A percentile compares a stretch with the other conserved stretches of the same genome.
phyloP scores from a whole-genome alignment of 495 filamentous ascomycete species.

The Lichina pygmaea region DNA sequence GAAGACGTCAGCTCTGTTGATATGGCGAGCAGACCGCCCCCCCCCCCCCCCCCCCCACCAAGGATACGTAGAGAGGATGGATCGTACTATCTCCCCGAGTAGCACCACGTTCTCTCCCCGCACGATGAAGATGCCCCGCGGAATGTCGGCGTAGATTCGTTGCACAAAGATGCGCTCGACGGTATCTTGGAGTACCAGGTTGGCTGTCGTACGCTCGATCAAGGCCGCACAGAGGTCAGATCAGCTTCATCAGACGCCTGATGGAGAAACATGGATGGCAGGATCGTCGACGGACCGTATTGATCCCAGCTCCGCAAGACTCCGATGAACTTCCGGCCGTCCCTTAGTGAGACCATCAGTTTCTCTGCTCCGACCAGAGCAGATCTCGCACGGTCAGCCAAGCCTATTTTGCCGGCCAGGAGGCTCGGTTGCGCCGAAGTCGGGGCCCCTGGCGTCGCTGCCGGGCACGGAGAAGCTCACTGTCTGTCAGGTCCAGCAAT shows the following conservation, averaged over 20 bases:
- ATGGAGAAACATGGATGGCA: neutral
- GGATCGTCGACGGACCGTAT: slow-evolving; percentile 36
- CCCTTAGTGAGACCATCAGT: slow-evolving; percentile 63
- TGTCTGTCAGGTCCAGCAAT: slow-evolving; percentile 84
- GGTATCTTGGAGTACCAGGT: slow-evolving; percentile 79
- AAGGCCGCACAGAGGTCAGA: neutral
- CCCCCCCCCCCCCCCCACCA: too few relatives aligned
- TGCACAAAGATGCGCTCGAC: slow-evolving; percentile 56
- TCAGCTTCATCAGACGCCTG: neutral
- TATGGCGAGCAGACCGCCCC: neutral
- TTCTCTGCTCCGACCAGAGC: slow-evolving; percentile 36
- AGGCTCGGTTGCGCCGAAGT: neutral
- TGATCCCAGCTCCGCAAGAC: slow-evolving; percentile 94
- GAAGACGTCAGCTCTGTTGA: neutral
- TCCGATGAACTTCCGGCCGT: slow-evolving; percentile 80
- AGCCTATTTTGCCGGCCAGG: neutral
- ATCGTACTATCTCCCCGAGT: slow-evolving; percentile 62
- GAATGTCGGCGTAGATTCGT: slow-evolving; percentile 52
- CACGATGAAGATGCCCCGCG: slow-evolving; percentile 64
- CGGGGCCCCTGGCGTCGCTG: neutral
- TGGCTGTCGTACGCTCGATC: slow-evolving; percentile 26
- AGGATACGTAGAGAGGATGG: neutral
- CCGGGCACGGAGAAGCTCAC: slow-evolving; percentile 24
- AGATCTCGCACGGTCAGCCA: slow-evolving; percentile 1
- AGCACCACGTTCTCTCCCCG: slow-evolving; percentile 82